Base-by-base conservation (phyloP, 148 eudicot species). In the Diospyros lotus region DNA sequence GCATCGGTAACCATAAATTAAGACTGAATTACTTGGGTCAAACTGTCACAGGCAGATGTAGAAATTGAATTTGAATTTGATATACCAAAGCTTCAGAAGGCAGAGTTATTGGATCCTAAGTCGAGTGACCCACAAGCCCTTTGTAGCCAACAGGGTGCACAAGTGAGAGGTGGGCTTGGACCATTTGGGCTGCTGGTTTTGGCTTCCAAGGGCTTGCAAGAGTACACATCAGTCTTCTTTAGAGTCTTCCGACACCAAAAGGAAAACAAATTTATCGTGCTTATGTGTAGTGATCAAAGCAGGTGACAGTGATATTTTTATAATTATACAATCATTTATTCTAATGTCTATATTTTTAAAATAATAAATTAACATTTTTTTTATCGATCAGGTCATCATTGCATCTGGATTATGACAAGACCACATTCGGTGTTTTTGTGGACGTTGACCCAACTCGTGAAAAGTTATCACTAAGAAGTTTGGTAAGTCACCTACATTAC, bases 201-300 rank as follows among this genome's bases (percentile, higher is more conserved):
- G 81, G 91, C 97, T 45, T 91, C 97, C 28, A 75, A 83, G 58
- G 78, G 76, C 73, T 50, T 85, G 70, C 74, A 77, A 74, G 97
- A 91, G 73, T 79, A 89, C 46, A 91, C 93, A 1, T 88, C 97
- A 15, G 83, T 89, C 0, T 87, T 85, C 82, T 89, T 91, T 75
- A 79, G 92, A 76, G 71, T 92, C 45, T 92, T 86, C 86, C 59
- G 58, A 6, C 3, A 13, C 3, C 28, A 28, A 28, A 28, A 28
- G 28, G 28, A 28, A 28, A 45, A 77, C 38, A 85, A 82, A 43
- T 67, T 75, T 62, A 78, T 81, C 2, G 94, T 88, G 44, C 86
- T 92, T 6, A 88, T 92, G 94, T 92, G 97, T 50, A 87, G 88
- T 81, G 97, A 92, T 73, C 92, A 86, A 42, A 88, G 81, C 87